phyloP scores from a whole-genome alignment of 2,329 filamentous ascomycete genomes.

The Dothiorella sarmentorum region DNA sequence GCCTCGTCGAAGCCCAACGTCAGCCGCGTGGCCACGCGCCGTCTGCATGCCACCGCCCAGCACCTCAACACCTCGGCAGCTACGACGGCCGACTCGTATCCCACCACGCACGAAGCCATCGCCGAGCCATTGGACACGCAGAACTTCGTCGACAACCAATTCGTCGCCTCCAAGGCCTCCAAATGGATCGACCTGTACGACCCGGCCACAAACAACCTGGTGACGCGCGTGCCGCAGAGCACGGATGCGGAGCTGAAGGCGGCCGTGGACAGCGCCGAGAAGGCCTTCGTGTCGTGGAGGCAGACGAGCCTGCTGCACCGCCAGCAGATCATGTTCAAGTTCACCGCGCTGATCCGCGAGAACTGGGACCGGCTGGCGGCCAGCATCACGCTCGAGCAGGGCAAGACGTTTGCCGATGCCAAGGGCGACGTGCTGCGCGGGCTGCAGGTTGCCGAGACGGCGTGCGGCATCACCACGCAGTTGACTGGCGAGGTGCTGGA shows the following conservation, averaged over 20 bases:
- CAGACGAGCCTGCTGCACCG: conserved; percentile 68
- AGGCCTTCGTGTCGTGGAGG: conserved; percentile 72
- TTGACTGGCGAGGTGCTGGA: conserved; percentile 81
- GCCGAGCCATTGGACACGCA: conserved; percentile 65
- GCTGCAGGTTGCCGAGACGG: conserved; percentile 79
- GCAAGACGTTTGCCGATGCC: conserved; percentile 82
- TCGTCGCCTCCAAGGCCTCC: conserved; percentile 63
- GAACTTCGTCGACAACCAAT: conserved; percentile 80
- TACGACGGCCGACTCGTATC: conserved; percentile 56
- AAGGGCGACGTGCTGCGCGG: conserved; percentile 78
- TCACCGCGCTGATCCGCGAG: conserved; percentile 73
- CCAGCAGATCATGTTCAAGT: conserved; percentile 87
- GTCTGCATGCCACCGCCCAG: conserved; percentile 54
- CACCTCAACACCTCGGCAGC: conserved; percentile 51
- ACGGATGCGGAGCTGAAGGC: conserved; percentile 73
- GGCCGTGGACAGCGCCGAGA: conserved; percentile 70
- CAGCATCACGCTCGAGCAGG: conserved; percentile 83
- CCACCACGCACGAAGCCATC: conserved; percentile 69
- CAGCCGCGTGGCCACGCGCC: conserved; percentile 35
- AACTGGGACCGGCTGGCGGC: conserved; percentile 83
- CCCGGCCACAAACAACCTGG: conserved; percentile 80
- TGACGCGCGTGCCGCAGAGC: conserved; percentile 78
- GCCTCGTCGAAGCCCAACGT: conserved; percentile 25
- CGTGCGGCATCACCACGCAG: conserved; percentile 75
- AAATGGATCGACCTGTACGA: conserved; percentile 78